These are phyloP conservation scores for Xylariaceae sp. DNA, from an alignment of 2,329 filamentous ascomycete species.

Conservation along the genomic window DNA sequence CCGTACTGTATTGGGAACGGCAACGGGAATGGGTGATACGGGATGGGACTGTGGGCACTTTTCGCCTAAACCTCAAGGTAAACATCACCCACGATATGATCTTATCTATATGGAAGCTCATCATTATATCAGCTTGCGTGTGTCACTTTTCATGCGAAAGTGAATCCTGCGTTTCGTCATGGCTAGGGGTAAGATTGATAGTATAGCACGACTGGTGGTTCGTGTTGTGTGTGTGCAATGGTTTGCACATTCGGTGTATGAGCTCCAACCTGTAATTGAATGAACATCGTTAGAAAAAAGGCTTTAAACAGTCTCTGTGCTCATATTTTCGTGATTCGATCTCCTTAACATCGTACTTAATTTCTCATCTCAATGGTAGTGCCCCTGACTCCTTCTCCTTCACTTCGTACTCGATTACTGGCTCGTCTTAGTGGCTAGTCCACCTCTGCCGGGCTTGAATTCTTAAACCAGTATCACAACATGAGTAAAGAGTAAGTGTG, in stretches of 20 bases:
- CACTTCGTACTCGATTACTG: neutral
- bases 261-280: neutral
- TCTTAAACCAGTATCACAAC: neutral
- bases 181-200: constrained; percentile 2
- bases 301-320: too few species aligned
- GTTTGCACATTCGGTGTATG: neutral
- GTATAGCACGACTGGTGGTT: neutral
- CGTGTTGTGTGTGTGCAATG: neutral
- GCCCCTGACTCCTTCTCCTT: neutral
- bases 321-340: too few species aligned
- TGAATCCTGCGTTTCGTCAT: constrained; percentile 2
- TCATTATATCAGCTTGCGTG: constrained; percentile 18
- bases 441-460: too few species aligned
- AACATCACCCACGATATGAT: constrained; percentile 27
- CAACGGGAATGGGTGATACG: neutral
- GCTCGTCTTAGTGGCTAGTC: neutral
- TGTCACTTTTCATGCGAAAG: constrained; percentile 1
- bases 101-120: constrained; percentile 25
- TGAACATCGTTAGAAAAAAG: too few species aligned
- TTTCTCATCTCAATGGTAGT: too few species aligned
- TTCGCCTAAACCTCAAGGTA: constrained; percentile 19
- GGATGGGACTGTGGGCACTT: neutral
- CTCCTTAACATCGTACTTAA: too few species aligned
- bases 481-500: neutral
- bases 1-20: neutral